Evolutionary conservation across 345 rosid genomes (phyloP), one percentile per base, ranked within the genome.

Genomic region (Rhodomyrtus tomentosa): DNA sequence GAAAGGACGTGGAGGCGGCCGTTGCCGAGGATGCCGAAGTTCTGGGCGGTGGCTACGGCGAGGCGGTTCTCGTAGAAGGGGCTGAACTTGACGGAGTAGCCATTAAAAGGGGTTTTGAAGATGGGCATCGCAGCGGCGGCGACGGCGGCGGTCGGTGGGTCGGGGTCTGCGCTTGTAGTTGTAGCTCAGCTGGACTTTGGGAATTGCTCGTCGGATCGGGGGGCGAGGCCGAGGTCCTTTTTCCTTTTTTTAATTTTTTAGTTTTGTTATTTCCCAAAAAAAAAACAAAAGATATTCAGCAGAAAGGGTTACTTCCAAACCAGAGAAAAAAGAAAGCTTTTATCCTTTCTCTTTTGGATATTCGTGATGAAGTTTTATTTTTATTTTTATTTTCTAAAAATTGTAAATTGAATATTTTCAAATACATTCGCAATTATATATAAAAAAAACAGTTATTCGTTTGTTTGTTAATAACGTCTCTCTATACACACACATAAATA

Each of bases 21-120:
- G 86, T 95, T 96, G 32, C 99, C 98, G 72, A 96, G 93, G 89
- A 96, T 96, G 59, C 99, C 99, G 85, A 94, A 96, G 90, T 95
- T 96, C 76, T 95, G 98, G 38, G 99, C 90, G 36, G 99, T 96
- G 80, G 95, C 98, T 58, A 93, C 98, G 86, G 96, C 98, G 81
- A 96, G 91, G 18, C 96, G 96, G 42, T 94, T 90, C 85, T 95
- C 98, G 91, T 93, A 89, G 90, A 95, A 95, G 0, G 99, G 99
- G 79, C 97, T 93, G 91, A 96, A 95, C 85, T 91, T 93, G 52
- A 96, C 98, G 82, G 96, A 91, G 92, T 96, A 93, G 81, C 99
- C 97, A 85, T 94, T 93, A 84, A 96, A 96, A 6, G 98, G 95
- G 14, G 96, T 87, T 73, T 92, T 95, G 92, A 93, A 95, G 88